Evolutionary conservation across 2,329 filamentous ascomycete genomes (phyloP).

Genomic region (Alternaria atra): DNA sequence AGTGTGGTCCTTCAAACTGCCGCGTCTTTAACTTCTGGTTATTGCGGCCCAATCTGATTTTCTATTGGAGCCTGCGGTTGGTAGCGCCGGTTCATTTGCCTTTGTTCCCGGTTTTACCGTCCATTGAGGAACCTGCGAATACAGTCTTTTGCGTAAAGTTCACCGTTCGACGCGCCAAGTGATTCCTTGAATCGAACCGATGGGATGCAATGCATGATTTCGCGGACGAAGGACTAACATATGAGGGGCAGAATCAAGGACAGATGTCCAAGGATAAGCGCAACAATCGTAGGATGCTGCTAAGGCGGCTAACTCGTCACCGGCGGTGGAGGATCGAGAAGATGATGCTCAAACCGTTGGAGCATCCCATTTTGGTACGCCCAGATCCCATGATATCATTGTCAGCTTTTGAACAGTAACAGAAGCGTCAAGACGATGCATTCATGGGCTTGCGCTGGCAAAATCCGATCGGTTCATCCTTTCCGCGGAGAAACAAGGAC

Average conservation of each 20-base stretch:
- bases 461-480: not conserved
- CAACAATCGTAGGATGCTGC: not conserved
- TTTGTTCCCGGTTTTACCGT: not conserved
- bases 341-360: not conserved
- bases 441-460: not conserved
- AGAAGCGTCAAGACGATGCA: not conserved
- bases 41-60: constrained; percentile 17
- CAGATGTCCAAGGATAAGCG: not conserved
- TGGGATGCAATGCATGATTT: constrained; percentile 8
- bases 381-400: not conserved
- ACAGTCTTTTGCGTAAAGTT: constrained; percentile 6
- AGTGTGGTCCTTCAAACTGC: not conserved
- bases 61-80: not conserved
- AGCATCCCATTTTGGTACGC: not conserved
- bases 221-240: not conserved
- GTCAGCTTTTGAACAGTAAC: not conserved
- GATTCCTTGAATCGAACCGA: constrained; percentile 12
- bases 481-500: not conserved
- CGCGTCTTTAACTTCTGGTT: not conserved
- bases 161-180: constrained; percentile 31
- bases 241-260: not conserved
- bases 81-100: constrained; percentile 7
- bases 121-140: not conserved
- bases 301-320: not conserved
- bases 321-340: not conserved